Conservation (phyloP, 331 rosid genomes). For the Rosa hybrid region DNA sequence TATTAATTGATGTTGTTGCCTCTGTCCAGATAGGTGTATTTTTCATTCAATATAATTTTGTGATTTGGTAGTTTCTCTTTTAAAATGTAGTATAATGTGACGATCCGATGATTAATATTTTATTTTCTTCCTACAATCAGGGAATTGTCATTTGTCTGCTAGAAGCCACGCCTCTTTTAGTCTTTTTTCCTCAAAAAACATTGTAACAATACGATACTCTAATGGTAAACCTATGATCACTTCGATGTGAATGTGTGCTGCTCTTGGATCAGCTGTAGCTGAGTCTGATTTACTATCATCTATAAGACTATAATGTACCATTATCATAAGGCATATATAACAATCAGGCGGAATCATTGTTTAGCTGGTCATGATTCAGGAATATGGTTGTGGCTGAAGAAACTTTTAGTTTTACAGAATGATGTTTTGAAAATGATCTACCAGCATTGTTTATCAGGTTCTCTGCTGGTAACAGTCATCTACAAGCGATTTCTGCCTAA, state of each 20-base stretch:
- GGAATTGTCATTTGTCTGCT: neutral
- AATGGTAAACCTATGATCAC: neutral
- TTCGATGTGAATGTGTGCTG: neutral
- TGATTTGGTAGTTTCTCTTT: neutral
- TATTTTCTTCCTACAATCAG: neutral
- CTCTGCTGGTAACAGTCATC: neutral
- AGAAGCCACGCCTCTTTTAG: neutral
- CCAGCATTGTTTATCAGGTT: slow-evolving; percentile 13
- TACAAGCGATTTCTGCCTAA: neutral
- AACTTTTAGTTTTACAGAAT: neutral
- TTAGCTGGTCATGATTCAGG: neutral
- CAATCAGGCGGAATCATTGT: neutral
- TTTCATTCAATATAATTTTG: neutral
- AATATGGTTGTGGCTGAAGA: neutral
- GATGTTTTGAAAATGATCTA: neutral
- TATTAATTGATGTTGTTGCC: slow-evolving; percentile 25
- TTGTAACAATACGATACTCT: neutral
- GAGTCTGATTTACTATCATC: neutral
- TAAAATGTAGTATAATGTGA: neutral
- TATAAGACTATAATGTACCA: neutral
- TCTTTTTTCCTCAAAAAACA: neutral
- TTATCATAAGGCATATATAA: neutral
- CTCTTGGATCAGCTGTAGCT: neutral
- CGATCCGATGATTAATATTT: neutral
- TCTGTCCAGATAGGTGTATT: slow-evolving; percentile 6